Evolutionary conservation across 106 monocot genomes (phyloP), one percentile per base, ranked within the genome.

Genomic region (Iris macrosiphon): DNA sequence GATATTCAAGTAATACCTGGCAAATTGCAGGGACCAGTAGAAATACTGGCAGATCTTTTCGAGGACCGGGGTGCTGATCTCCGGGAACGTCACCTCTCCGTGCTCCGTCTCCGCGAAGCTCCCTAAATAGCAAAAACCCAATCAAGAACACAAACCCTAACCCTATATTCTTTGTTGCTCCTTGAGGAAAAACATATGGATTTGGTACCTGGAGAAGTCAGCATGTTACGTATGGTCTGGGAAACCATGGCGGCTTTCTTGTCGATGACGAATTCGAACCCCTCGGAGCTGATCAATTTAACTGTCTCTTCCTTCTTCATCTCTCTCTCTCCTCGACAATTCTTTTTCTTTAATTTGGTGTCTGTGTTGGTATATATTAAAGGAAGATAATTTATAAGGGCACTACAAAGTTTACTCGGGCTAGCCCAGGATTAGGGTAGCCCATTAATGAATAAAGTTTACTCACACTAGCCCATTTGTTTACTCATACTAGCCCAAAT

Each of bases 1-100:
- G n/a, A n/a, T n/a, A n/a, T n/a, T n/a, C n/a, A n/a, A n/a, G n/a
- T n/a, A 8, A 4, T 13, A 89, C 95, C 85, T 83, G 58, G 89
- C 61, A 29, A 74, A 89, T 50, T 96, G 85, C 29, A 89, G 68
- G 17, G 79, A 83, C 95, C 95, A 96, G 64, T 96, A 82, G 74
- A 96, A 89, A 55, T 89, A 96, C 68, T 86, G 95, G 63, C 95
- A 95, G 63, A 95, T 89, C 74, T 95, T 89, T 69, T 89, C 95
- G 16, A 89, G 76, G 31, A 89, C 68, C 2, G 72, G 79, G 18
- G 89, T 67, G 62, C 76, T 82, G 39, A 89, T 96, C 65, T 96
- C 95, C 4, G 95, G 95, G 44, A 96, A 96, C 25, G 60, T 85
- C 45, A 89, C 89, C 76, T 89, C 74, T 3, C 89, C 85, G 4